Evolutionary conservation across 345 rosid species (phyloP).

Genomic region (Sisymbrium irio): DNA sequence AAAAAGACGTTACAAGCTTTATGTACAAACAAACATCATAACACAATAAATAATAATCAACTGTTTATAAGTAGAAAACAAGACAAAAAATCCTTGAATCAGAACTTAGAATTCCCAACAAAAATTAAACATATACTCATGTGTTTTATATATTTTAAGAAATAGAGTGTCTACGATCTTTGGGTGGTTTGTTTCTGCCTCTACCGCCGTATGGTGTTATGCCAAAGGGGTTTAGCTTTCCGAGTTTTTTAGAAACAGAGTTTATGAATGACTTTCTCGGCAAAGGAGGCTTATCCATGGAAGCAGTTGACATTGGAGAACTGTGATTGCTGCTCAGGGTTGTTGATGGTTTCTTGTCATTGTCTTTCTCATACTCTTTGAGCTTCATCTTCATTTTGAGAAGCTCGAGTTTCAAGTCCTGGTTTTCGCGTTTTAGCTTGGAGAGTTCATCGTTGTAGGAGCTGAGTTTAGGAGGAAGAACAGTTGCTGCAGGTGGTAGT

Average conservation of each 20-base stretch:
- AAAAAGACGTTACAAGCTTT: constrained; percentile 1
- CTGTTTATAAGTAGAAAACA: neutral
- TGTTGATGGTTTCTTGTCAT: constrained; percentile 21
- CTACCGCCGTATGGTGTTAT: constrained; percentile 43
- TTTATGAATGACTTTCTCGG: constrained; percentile 75
- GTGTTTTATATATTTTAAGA: constrained; percentile 43
- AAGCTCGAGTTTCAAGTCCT: constrained; percentile 76
- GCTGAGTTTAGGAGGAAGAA: constrained; percentile 43
- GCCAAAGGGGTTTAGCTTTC: constrained; percentile 73
- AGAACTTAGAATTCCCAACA: constrained; percentile 21
- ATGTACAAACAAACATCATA: constrained; percentile 7
- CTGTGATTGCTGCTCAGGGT: constrained; percentile 11
- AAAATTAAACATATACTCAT: neutral
- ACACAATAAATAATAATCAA: neutral
- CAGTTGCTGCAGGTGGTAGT: constrained; percentile 21
- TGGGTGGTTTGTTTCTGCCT: constrained; percentile 57
- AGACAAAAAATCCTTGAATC: constrained; percentile 1
- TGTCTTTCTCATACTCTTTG: constrained; percentile 71
- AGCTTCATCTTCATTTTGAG: constrained; percentile 81
- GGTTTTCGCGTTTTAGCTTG: constrained; percentile 61
- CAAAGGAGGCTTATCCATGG: constrained; percentile 74
- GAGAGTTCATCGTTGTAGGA: constrained; percentile 58
- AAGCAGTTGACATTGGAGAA: constrained; percentile 31
- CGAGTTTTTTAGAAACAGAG: constrained; percentile 76
- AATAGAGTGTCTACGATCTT: constrained; percentile 84